A percentile compares a stretch with the other conserved stretches of the same genome.
Evolutionary conservation across 768 basidiomycete genomes (phyloP).

Genomic region (Trametes villosa): DNA sequence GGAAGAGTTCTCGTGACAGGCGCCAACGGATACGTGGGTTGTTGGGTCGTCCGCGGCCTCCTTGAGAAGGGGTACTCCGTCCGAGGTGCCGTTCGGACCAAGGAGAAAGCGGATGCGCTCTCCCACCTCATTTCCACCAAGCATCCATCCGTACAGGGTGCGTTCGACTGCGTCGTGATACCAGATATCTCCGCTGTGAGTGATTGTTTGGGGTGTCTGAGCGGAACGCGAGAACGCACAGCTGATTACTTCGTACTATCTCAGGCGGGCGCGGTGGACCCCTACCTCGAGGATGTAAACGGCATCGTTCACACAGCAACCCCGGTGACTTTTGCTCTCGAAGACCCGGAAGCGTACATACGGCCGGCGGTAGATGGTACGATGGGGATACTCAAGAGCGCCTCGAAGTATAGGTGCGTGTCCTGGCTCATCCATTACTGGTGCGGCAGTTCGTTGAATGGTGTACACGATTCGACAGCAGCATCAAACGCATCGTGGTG

Average conservation of each 20-base stretch:
- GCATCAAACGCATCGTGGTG: constrained; percentile 66
- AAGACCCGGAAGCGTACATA: constrained; percentile 59
- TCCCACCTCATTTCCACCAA: constrained; percentile 44
- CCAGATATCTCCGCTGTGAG: constrained; percentile 4
- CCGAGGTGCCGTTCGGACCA: constrained; percentile 64
- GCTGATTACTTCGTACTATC: background rate
- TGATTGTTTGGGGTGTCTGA: background rate
- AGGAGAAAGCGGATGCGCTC: constrained; percentile 59
- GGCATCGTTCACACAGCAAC: constrained; percentile 72
- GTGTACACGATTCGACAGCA: constrained; percentile 7
- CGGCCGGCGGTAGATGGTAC: constrained; percentile 79
- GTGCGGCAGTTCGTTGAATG: too few species aligned
- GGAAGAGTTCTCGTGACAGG: constrained; percentile 54
- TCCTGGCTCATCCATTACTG: too few species aligned
- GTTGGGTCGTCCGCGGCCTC: constrained; percentile 56
- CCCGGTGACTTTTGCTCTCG: constrained; percentile 52
- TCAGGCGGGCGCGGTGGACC: constrained; percentile 71
- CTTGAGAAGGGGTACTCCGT: constrained; percentile 63
- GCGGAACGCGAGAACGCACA: background rate
- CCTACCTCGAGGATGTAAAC: constrained; percentile 73
- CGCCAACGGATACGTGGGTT: constrained; percentile 58
- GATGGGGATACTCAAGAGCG: constrained; percentile 59
- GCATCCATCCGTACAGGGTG: background rate
- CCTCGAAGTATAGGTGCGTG: constrained; percentile 20
- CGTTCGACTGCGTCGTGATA: constrained; percentile 1